phyloP scores from a whole-genome alignment of 225 moss, liverwort and hornwort genomes.

The Bryoerythrophyllum caledonicum region DNA sequence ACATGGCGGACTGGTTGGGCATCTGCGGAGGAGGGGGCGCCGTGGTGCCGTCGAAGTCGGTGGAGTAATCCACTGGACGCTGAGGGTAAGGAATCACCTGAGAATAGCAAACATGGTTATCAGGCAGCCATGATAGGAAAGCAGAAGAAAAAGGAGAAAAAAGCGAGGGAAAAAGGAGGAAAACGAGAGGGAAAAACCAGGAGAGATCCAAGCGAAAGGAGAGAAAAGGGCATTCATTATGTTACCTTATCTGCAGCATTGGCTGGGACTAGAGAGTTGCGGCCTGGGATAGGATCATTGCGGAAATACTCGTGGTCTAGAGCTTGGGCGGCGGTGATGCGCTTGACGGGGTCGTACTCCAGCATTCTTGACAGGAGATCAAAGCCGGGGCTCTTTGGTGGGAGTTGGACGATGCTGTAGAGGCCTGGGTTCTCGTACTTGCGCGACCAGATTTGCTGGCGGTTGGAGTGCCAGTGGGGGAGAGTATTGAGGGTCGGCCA shows the following conservation, averaged over 20 bases:
- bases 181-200: not conserved
- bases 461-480: slow-evolving; percentile 77
- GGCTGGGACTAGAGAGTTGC: slow-evolving; percentile 86
- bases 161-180: not conserved
- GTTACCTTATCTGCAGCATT: slow-evolving; percentile 73
- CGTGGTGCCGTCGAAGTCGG: slow-evolving; percentile 90
- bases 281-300: slow-evolving; percentile 86
- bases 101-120: not conserved
- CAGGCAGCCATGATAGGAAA: not conserved
- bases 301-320: slow-evolving; percentile 97
- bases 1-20: slow-evolving; percentile 65
- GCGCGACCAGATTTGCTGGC: slow-evolving; percentile 74
- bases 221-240: too few species aligned
- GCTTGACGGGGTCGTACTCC: slow-evolving; percentile 93
- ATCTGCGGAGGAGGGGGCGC: slow-evolving; percentile 74
- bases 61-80: slow-evolving; percentile 89
- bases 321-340: slow-evolving; percentile 94
- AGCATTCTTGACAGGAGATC: slow-evolving; percentile 92
- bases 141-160: too few species aligned
- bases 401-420: slow-evolving; percentile 74
- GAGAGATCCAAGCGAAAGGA: not conserved
- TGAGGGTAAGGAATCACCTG: slow-evolving; percentile 80
- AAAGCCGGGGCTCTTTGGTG: slow-evolving; percentile 74
- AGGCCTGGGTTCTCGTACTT: slow-evolving; percentile 93
- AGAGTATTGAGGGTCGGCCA: slow-evolving; percentile 88